Evolutionary conservation across 2,329 filamentous ascomycete species (phyloP), one percentile per base, ranked within the genome.

Genomic region (Pyricularia sp.): DNA sequence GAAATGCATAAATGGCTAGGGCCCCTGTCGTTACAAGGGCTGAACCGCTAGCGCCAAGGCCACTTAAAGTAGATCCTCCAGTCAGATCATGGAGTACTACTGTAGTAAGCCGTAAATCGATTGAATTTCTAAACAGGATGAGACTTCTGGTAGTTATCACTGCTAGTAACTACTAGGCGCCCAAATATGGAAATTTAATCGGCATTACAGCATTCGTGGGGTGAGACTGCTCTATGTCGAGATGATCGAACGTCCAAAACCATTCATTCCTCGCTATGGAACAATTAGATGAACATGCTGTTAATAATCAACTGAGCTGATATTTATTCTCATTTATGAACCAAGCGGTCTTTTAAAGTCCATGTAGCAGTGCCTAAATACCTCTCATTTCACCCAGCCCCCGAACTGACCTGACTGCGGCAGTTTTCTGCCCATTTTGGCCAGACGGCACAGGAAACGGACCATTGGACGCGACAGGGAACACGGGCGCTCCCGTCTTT

Each of bases 381-480:
- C 33, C 60, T 62, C 60, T 28, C 31, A 44, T 44, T 22, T 40
- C 60, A 13, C 10, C 19, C 55, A 59, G 22, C 24, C 55, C 55
- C 3, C 55, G 55, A 33, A 69, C 31, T 5, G 65, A 66, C 26
- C 66, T 60, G 19, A 65, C 53, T 33, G 49, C 31, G 7, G 61
- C 64, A 55, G 57, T 9, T 4, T 33, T 66, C 63, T 66, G 64
- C 1, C 67, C 68, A 16, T 70, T 67, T 66, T 75, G 73, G 1
- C 74, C 73, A 8, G 72, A 68, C 0, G 73, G 73, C 7, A 73
- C 73, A 4, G 64, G 59, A 35, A 74, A 73, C 10, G 74, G 74
- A 2, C 73, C 74, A 28, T 75, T 75, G 65, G 72, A 71, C 3
- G 73, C 73, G 24, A 70, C 64, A 0, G 73, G 73, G 44, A 75